Evolutionary conservation across 768 basidiomycete species (phyloP).

Genomic region (Kondoa malvinella): DNA sequence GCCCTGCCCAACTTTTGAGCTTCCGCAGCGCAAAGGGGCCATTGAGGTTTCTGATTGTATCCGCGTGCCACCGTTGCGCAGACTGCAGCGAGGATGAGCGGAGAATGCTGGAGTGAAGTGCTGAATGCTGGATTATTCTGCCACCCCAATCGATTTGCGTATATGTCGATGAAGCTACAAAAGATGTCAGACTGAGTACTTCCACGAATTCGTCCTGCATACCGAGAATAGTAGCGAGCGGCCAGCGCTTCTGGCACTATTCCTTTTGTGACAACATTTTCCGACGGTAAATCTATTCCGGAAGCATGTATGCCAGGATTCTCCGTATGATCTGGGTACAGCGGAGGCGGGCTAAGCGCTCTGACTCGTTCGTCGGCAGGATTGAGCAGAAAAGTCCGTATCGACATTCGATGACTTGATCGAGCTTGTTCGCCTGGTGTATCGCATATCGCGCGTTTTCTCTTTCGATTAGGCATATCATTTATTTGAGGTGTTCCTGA

Average conservation of each 20-base stretch:
- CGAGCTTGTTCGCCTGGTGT: not conserved
- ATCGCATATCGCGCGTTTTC: not conserved
- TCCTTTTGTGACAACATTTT: not conserved
- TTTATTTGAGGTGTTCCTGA: too few relatives aligned
- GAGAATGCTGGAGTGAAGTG: not conserved
- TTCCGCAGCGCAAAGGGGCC: not conserved
- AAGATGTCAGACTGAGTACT: too few relatives aligned
- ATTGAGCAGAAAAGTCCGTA: constrained; percentile 2
- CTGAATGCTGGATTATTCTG: not conserved
- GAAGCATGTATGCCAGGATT: not conserved
- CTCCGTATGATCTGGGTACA: not conserved
- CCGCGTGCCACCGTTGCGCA: not conserved
- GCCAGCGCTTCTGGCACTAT: not conserved
- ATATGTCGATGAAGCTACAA: not conserved
- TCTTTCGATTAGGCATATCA: not conserved
- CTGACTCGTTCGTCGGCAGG: constrained; percentile 2
- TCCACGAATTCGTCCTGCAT: too few relatives aligned
- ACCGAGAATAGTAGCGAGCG: not conserved
- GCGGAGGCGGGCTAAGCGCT: not conserved
- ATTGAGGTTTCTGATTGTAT: not conserved
- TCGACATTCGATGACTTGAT: not conserved
- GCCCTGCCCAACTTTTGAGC: not conserved
- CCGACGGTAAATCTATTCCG: not conserved
- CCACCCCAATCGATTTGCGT: not conserved
- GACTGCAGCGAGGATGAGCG: not conserved